Base-by-base conservation (phyloP, 371 early-diverging fungal genomes). In the Apophysomyces elegans region DNA sequence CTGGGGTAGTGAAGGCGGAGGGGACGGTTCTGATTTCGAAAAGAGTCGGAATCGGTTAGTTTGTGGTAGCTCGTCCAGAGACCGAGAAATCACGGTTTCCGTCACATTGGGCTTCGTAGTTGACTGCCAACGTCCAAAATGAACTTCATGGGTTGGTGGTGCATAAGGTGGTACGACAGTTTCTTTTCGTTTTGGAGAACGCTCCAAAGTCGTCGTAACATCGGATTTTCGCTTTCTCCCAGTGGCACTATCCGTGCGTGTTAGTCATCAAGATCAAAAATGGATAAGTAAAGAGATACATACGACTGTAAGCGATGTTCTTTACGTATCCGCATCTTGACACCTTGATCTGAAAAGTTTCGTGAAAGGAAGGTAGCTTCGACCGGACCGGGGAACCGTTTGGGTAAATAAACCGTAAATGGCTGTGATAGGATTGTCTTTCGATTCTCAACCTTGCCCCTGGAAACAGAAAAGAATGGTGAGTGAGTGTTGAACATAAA, bases 331-430 rank as follows among this genome's bases (percentile, higher is more conserved):
- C 95, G 89, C 62, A 97, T 92, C 61, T 93, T 93, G 18, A 96
- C 82, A 2, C 96, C 97, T 73, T 97, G 97, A 61, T 95, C 94
- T 43, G 95, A 93, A 78, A 97, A 95, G 14, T 88, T 76, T 44
- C 92, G 80, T 13, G 95, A 93, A 54, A 96, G 71, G 61, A 86
- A 87, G 1, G 96, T 96, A 0, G 95, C 90, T 64, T 93, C 95
- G 18, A 73, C 85, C 88, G 95, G 90, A 4, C 97, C 96, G 1
- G 96, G 95, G 62, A 93, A 96, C 50, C 87, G 86, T 74, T 95
- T 96, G 56, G 95, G 88, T 12, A 92, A 78, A 69, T 90, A 93
- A 7, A 92, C 93, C 12, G 83, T 89, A 72, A 95, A 91, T 1
- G 85, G 68, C 14, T 87, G 82, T 1, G 95, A 94, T 45, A 76